A percentile compares a stretch with the other conserved stretches of the same genome.
Evolutionary conservation across 2,329 filamentous ascomycete genomes (phyloP).

Genomic region (Colletotrichum zoysiae): DNA sequence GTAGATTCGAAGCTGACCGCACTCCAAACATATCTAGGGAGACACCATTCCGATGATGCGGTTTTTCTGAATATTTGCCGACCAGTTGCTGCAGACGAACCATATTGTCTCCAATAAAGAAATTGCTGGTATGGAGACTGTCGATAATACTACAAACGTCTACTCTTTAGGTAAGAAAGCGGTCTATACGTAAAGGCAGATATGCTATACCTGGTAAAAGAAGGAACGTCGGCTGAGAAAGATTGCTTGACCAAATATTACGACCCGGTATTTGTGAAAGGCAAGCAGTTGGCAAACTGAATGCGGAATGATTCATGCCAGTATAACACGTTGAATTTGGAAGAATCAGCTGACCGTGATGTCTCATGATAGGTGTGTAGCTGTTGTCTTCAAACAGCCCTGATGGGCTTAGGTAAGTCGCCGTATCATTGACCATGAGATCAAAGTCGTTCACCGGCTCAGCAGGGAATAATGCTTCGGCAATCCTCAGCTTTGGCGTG

Average conservation of each 20-base stretch:
- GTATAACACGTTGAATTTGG: no score
- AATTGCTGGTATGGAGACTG: background rate
- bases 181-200: no score
- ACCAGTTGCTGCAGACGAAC: background rate
- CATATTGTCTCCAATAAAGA: background rate
- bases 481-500: background rate
- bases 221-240: background rate
- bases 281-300: no score
- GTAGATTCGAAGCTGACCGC: background rate
- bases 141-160: background rate
- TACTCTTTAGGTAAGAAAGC: no score
- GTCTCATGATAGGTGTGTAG: fast-evolving
- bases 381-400: background rate
- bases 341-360: background rate
- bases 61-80: background rate
- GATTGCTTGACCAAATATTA: background rate
- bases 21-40: no score
- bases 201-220: background rate
- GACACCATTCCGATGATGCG: no score
- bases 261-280: background rate
- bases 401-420: background rate
- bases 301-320: no score
- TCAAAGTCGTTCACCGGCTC: background rate
- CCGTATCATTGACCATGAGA: background rate
- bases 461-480: background rate